Conservation (phyloP, 192 early-diverging fungal species). For the Backusella luteola region DNA sequence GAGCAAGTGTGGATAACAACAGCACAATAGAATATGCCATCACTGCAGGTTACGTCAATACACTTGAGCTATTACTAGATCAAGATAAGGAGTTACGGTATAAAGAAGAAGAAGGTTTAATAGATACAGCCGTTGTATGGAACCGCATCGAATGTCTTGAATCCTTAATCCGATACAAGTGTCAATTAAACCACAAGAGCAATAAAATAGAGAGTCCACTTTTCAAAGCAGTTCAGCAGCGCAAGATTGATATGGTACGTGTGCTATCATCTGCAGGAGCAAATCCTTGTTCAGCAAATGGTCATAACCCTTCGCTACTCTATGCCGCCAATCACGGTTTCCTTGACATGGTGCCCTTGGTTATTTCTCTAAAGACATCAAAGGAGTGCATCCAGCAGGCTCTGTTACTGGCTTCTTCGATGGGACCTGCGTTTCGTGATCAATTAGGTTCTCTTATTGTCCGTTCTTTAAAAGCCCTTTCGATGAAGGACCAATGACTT, state of each 20-base stretch:
- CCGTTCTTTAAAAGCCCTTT: not conserved
- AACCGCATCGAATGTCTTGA: slow-evolving; percentile 29
- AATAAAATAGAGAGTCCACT: not conserved
- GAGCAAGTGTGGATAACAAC: not conserved
- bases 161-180: slow-evolving; percentile 12
- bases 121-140: slow-evolving; percentile 25
- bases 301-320: slow-evolving; percentile 15
- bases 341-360: slow-evolving; percentile 19
- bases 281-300: slow-evolving; percentile 14
- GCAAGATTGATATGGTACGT: slow-evolving; percentile 32
- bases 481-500: not conserved
- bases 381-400: slow-evolving; percentile 27
- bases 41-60: slow-evolving; percentile 7
- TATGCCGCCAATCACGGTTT: slow-evolving; percentile 35
- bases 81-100: not conserved
- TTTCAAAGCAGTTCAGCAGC: slow-evolving; percentile 32
- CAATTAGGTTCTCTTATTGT: slow-evolving; percentile 6
- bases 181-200: not conserved
- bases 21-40: slow-evolving; percentile 11
- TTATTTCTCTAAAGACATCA: slow-evolving; percentile 21
- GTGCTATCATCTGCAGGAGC: slow-evolving; percentile 14
- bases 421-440: slow-evolving; percentile 2
- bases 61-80: slow-evolving; percentile 8
- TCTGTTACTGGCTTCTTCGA: not conserved
- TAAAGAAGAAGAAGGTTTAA: not conserved